Conservation (phyloP, 2,329 filamentous ascomycete genomes). For the Botrytis hyacinthi region DNA sequence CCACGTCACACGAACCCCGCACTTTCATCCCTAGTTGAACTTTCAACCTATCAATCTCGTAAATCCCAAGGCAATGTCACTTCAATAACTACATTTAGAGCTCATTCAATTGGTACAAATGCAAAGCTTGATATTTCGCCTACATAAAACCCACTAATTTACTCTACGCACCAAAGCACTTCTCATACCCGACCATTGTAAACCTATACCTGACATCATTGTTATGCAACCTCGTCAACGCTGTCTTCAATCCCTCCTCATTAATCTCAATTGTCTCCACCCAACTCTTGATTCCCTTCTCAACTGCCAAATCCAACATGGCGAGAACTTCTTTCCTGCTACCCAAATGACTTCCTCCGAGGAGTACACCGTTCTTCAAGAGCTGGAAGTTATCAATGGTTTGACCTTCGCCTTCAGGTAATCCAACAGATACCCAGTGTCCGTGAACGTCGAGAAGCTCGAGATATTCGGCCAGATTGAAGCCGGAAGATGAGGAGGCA, state of each 20-base stretch:
- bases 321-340: conserved; percentile 66
- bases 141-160: not conserved
- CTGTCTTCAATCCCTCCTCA: conserved; percentile 65
- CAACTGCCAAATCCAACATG: conserved; percentile 69
- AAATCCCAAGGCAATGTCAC: not conserved
- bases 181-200: conserved; percentile 66
- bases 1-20: not conserved
- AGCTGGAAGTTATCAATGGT: conserved; percentile 72
- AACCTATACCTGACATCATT: conserved; percentile 73
- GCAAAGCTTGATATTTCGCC: not conserved
- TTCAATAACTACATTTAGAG: not conserved
- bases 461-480: conserved; percentile 71
- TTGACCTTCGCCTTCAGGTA: conserved; percentile 74
- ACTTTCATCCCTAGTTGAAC: not conserved
- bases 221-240: conserved; percentile 65
- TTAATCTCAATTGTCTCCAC: conserved; percentile 72
- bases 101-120: not conserved
- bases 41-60: not conserved
- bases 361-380: conserved; percentile 69
- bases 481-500: conserved; percentile 64
- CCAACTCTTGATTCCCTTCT: conserved; percentile 69
- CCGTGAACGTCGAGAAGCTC: conserved; percentile 78
- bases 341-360: conserved; percentile 69
- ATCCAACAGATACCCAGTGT: conserved; percentile 74
- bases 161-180: conserved; percentile 51